phyloP scores from a whole-genome alignment of 1,284 basidiomycete species.

The Heterobasidion irregulare region DNA sequence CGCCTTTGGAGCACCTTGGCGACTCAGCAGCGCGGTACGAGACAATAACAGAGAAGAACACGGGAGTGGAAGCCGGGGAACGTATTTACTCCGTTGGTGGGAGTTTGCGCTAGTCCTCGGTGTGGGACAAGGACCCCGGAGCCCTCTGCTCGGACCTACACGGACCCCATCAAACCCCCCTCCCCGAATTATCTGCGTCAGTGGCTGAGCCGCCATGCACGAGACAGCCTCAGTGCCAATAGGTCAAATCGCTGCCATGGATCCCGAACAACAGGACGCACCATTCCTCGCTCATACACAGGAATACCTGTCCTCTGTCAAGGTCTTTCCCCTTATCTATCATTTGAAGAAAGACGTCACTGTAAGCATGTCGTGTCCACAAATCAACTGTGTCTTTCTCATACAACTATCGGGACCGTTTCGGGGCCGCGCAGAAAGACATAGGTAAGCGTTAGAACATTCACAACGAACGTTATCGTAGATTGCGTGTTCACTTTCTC shows the following conservation, averaged over 20 bases:
- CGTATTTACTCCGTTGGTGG: too few relatives aligned
- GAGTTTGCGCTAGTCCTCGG: too few relatives aligned
- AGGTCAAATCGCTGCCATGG: slow-evolving; percentile 9
- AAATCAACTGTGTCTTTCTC: slow-evolving; percentile 7
- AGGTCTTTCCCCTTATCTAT: slow-evolving; percentile 70
- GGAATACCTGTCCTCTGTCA: slow-evolving; percentile 49
- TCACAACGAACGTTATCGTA: neutral
- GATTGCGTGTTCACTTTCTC: slow-evolving; percentile 11
- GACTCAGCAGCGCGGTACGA: neutral
- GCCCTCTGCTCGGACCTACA: too few relatives aligned
- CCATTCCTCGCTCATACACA: slow-evolving; percentile 42
- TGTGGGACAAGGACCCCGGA: too few relatives aligned
- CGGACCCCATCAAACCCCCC: too few relatives aligned
- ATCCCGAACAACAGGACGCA: slow-evolving; percentile 18
- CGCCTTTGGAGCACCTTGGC: neutral
- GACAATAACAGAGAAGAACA: slow-evolving; percentile 9
- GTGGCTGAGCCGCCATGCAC: too few relatives aligned
- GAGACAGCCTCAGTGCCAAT: too few relatives aligned
- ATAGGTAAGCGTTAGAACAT: slow-evolving; percentile 19
- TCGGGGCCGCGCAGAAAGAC: slow-evolving; percentile 32
- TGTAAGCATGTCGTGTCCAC: slow-evolving; percentile 31
- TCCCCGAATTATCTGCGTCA: too few relatives aligned
- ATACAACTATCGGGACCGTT: slow-evolving; percentile 11
- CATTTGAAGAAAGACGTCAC: slow-evolving; percentile 60
- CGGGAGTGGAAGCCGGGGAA: too few relatives aligned